Base-by-base conservation (phyloP, 352 stramenopile genomes). In the Pythium brassicae region DNA sequence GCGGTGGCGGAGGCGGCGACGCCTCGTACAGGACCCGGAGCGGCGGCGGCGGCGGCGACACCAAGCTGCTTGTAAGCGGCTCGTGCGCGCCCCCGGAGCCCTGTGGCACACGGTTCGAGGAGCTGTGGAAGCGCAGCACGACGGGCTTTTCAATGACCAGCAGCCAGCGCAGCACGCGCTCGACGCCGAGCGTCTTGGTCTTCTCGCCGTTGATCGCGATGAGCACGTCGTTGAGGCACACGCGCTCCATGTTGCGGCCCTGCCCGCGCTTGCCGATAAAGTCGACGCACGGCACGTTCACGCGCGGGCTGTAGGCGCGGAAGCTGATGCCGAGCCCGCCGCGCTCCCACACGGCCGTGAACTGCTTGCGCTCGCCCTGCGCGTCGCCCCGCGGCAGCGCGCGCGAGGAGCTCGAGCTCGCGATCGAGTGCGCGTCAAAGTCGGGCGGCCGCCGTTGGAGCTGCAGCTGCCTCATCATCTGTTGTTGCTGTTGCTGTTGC, bases 151-250 rank as follows among this genome's bases (percentile, higher is more conserved):
- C 78, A 26, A 92, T 65, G 10, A 92, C 76, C 40, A 85, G 71
- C 10, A 92, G 73, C 78, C 82, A 88, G 34, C 82, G 68, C 42
- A 89, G 68, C 54, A 92, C 81, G 50, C 82, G 80, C 66, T 92
- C 76, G 49, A 92, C 78, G 12, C 81, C 81, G 17, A 92, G 58
- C 17, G 66, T 50, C 65, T 89, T 86, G 42, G 81, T 92, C 62
- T 87, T 88, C 55, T 92, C 74, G 26, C 81, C 81, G 35, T 92
- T 89, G 57, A 92, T 87, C 20, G 77, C 74, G 59, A 92, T 85
- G 14, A 92, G 72, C 57, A 92, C 81, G 63, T 92, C 81, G 64
- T 89, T 92, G 22, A 92, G 57, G 61, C 81, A 92, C 11, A 92
- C 73, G 39, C 69, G 61, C 23, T 89, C 78, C 81, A 92, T 92